Conservation (phyloP, 345 rosid genomes). For the Camelina sativa region DNA sequence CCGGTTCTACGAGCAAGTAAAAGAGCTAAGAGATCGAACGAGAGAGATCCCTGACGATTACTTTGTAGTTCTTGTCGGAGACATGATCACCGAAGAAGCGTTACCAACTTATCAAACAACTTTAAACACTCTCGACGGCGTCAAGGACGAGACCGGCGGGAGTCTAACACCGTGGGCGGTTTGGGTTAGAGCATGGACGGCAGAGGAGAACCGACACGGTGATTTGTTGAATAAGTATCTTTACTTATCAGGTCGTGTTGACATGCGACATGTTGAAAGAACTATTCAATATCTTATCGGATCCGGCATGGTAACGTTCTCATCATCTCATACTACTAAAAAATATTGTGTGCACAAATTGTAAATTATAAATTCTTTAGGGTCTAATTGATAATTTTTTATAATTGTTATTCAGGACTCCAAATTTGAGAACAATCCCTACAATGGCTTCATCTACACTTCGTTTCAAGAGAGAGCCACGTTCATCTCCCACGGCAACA, state of each 20-base stretch:
- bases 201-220: constrained; percentile 61
- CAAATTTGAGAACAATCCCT: constrained; percentile 52
- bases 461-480: constrained; percentile 67
- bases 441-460: constrained; percentile 57
- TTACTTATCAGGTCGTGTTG: constrained; percentile 59
- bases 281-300: constrained; percentile 52
- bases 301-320: constrained; percentile 41
- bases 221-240: constrained; percentile 62
- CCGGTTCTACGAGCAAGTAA: constrained; percentile 24
- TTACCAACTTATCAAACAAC: constrained; percentile 77
- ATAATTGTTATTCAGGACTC: constrained; percentile 47
- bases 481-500: constrained; percentile 62
- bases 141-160: constrained; percentile 36
- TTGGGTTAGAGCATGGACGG: constrained; percentile 64
- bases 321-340: background rate
- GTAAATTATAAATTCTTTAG: background rate
- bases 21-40: constrained; percentile 31
- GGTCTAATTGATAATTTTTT: background rate
- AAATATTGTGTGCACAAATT: background rate
- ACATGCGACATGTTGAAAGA: constrained; percentile 56
- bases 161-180: constrained; percentile 54
- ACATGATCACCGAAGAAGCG: constrained; percentile 74
- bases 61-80: constrained; percentile 44
- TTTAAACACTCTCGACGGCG: constrained; percentile 63
- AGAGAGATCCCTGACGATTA: constrained; percentile 38